Percentiles rank a stretch among this genome's conserved stretches.
These are phyloP conservation scores for Tolypocladium amazonense DNA, from an alignment of 2,329 filamentous ascomycete species.

Conservation along the genomic window DNA sequence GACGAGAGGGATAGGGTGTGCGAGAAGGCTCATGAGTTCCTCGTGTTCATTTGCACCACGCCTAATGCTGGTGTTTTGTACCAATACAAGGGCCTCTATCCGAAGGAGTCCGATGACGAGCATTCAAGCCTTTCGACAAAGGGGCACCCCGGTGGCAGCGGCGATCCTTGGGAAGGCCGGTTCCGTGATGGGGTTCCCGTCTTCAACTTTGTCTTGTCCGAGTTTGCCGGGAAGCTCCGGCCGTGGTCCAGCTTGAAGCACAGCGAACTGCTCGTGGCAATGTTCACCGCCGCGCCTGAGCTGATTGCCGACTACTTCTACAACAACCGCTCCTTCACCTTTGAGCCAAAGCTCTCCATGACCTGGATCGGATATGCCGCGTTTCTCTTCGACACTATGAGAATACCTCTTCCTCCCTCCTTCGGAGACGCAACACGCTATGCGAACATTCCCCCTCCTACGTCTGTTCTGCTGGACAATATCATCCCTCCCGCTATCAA, in stretches of 20 bases:
- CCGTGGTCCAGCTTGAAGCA: conserved; percentile 77
- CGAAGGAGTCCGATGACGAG: conserved; percentile 52
- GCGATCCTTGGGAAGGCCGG: conserved; percentile 57
- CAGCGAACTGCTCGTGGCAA: conserved; percentile 67
- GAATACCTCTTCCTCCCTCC: conserved; percentile 58
- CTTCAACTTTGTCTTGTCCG: conserved; percentile 67
- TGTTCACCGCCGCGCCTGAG: conserved; percentile 76
- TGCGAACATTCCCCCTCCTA: conserved; percentile 61
- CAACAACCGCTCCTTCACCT: conserved; percentile 67
- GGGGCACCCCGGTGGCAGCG: conserved; percentile 24
- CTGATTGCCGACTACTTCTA: conserved; percentile 81
- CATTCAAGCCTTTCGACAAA: conserved; percentile 8
- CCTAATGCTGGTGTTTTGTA: conserved; percentile 64
- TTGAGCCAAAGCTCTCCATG: conserved; percentile 84
- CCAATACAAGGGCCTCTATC: conserved; percentile 75
- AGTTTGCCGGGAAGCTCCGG: conserved; percentile 67
- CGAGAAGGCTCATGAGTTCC: conserved; percentile 62
- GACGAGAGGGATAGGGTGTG: conserved; percentile 43
- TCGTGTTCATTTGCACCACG: conserved; percentile 66
- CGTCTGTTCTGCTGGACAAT: conserved; percentile 71
- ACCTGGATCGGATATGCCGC: conserved; percentile 94
- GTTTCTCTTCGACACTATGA: conserved; percentile 73
- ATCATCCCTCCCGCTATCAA: conserved; percentile 75
- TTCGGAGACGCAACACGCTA: conserved; percentile 59
- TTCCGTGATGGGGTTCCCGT: conserved; percentile 59